Evolutionary conservation across 2,329 filamentous ascomycete species (phyloP), one percentile per base, ranked within the genome.

Genomic region (Fusarium begoniae): DNA sequence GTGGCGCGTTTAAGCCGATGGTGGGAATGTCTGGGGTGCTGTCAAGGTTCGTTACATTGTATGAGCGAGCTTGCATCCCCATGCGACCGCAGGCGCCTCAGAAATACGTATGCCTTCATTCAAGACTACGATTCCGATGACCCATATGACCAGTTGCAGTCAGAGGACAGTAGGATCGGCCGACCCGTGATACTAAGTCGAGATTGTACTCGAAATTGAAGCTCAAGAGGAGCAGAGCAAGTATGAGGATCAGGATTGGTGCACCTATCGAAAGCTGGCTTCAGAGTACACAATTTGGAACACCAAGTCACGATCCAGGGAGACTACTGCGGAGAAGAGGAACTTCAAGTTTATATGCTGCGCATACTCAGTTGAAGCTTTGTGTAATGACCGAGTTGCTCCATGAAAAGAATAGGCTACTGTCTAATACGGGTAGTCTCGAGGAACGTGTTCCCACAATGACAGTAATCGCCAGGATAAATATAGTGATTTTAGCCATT

Each of bases 1-100:
- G 14, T 35, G 59, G 13, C 6, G 26, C 28, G 50, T 32, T 54
- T 56, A 54, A 22, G 40, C 14, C 13, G 22, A 35, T 45, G 68
- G 38, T 70, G 55, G 59, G 65, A 69, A 26, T 70, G 68, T 2
- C 9, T 60, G n/a, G 14, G 30, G 24, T 70, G 65, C n/a, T 70
- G 65, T 18, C 28, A 56, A 40, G 55, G 43, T 28, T 48, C 53
- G 18, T 30, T 24, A 10, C 12, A 12, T 14, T 53, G 32, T n/a
- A 45, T 66, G 62, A 44, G 45, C 24, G 26, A 55, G 14, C 50
- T 63, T 32, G 35, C 63, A 10, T 22, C 32, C 15, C 30, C 24
- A 10, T 30, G 17, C 14, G 55, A 66, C 8, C 17, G 14, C 2
- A 30, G 22, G 10, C 55, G 45, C 10, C 24, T 56, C 24, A 10